Conservation (phyloP, 345 rosid genomes). For the Ceriops decandra region DNA sequence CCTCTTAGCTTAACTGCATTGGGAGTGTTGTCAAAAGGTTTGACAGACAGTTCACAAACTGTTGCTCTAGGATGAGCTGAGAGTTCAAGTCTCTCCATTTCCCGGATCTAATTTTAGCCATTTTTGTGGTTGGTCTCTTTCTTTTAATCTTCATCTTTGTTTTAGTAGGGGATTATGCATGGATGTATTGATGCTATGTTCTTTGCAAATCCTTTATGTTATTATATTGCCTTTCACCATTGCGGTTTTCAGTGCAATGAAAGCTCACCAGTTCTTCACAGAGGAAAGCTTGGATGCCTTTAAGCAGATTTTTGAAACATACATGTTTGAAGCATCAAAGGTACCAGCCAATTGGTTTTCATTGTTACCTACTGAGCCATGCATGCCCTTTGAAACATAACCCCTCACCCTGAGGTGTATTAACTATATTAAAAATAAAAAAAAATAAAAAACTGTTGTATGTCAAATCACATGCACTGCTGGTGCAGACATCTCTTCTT, state of each 20-base stretch:
- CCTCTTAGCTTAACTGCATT: constrained; percentile 39
- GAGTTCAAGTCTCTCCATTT: constrained; percentile 99
- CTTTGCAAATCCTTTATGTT: constrained; percentile 25
- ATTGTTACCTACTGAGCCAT: not conserved
- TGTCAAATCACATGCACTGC: constrained; percentile 2
- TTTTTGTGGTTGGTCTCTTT: constrained; percentile 15
- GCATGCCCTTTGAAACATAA: not conserved
- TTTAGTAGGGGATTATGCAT: constrained; percentile 3
- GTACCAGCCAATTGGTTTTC: constrained; percentile 32
- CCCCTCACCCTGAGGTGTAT: no score
- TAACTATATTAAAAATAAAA: no score
- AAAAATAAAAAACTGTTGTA: not conserved
- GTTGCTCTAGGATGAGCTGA: constrained; percentile 86
- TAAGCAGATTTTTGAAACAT: constrained; percentile 72
- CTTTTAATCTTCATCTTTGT: not conserved
- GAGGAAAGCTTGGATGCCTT: constrained; percentile 84
- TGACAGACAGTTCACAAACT: constrained; percentile 92
- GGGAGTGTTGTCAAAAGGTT: constrained; percentile 99
- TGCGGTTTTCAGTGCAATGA: constrained; percentile 70
- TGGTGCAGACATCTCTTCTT: no score
- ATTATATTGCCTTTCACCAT: constrained; percentile 34
- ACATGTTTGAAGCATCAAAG: constrained; percentile 93
- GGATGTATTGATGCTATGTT: constrained; percentile 5
- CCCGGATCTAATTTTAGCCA: constrained; percentile 42
- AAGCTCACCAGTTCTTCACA: constrained; percentile 87